Evolutionary conservation across 2,329 filamentous ascomycete genomes (phyloP).

Genomic region (Fusarium verticillioides): DNA sequence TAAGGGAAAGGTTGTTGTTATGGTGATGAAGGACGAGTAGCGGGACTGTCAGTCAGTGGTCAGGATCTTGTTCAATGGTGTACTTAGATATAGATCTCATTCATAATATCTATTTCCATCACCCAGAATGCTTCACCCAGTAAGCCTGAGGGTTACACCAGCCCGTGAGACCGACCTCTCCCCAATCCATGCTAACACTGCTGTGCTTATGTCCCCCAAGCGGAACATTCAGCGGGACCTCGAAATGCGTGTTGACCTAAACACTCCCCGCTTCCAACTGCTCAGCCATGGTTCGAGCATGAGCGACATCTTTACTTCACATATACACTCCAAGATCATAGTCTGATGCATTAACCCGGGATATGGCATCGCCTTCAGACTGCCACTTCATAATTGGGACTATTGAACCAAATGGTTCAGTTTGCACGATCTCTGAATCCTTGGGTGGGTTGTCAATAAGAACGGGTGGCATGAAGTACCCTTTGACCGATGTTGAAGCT

Average conservation of each 20-base stretch:
- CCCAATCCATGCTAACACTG: slow-evolving; percentile 61
- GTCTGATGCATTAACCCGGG: slow-evolving; percentile 62
- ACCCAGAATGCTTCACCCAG: slow-evolving; percentile 1
- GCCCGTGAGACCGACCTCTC: slow-evolving; percentile 38
- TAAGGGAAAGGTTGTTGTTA: slow-evolving; percentile 27
- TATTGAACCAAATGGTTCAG: slow-evolving; percentile 67
- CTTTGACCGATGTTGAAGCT: slow-evolving; percentile 48
- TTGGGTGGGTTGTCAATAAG: slow-evolving; percentile 71
- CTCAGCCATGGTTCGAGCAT: slow-evolving; percentile 63
- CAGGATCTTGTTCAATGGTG: not conserved
- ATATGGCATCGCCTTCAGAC: slow-evolving; percentile 68
- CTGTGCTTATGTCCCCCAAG: slow-evolving; percentile 65
- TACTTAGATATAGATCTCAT: not conserved
- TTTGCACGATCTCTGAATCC: slow-evolving; percentile 64
- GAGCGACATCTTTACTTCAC: slow-evolving; percentile 63
- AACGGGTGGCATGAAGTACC: slow-evolving; percentile 68
- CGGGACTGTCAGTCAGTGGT: too few species aligned
- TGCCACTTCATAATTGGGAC: slow-evolving; percentile 71
- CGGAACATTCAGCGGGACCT: slow-evolving; percentile 51
- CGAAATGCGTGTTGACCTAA: slow-evolving; percentile 67
- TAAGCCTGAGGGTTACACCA: slow-evolving; percentile 15
- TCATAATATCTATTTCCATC: not conserved
- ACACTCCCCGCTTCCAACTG: slow-evolving; percentile 67
- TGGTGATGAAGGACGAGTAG: not conserved
- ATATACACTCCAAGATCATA: slow-evolving; percentile 68